Percentiles rank a stretch among this genome's conserved stretches.
Conservation (phyloP, 148 eudicot genomes). For the Rhododendron simsii region DNA sequence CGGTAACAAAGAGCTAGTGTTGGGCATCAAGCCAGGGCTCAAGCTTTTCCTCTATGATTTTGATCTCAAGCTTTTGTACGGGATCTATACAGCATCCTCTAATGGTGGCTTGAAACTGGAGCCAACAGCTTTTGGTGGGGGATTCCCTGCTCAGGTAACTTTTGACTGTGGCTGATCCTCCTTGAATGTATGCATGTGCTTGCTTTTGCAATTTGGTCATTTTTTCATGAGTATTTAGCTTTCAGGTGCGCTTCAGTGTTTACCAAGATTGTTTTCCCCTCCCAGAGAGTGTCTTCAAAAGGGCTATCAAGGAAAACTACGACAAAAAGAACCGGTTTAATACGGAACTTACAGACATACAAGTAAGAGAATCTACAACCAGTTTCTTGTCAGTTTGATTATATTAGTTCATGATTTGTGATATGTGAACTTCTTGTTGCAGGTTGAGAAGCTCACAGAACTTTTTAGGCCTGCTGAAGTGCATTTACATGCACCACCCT, state of each 20-base stretch:
- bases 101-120: constrained; percentile 76
- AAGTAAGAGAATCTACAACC: constrained; percentile 31
- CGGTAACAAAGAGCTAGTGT: constrained; percentile 48
- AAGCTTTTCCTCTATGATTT: constrained; percentile 78
- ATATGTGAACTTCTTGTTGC: constrained; percentile 5
- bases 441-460: constrained; percentile 52
- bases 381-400: not conserved
- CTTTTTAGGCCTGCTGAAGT: constrained; percentile 40
- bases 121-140: constrained; percentile 76
- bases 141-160: constrained; percentile 75
- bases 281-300: constrained; percentile 59
- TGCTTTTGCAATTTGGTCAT: not conserved
- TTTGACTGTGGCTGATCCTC: not conserved
- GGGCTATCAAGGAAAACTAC: constrained; percentile 66
- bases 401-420: not conserved
- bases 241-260: constrained; percentile 65
- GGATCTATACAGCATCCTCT: constrained; percentile 58
- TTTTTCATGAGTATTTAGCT: constrained; percentile 5
- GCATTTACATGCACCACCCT: constrained; percentile 26
- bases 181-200: not conserved
- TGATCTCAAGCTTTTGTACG: constrained; percentile 66
- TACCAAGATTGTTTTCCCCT: constrained; percentile 62
- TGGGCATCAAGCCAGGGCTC: constrained; percentile 58
- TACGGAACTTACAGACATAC: constrained; percentile 58
- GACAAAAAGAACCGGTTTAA: constrained; percentile 57